Evolutionary conservation across 2,329 filamentous ascomycete species (phyloP), one percentile per base, ranked within the genome.

Genomic region (Didymella lethalis): DNA sequence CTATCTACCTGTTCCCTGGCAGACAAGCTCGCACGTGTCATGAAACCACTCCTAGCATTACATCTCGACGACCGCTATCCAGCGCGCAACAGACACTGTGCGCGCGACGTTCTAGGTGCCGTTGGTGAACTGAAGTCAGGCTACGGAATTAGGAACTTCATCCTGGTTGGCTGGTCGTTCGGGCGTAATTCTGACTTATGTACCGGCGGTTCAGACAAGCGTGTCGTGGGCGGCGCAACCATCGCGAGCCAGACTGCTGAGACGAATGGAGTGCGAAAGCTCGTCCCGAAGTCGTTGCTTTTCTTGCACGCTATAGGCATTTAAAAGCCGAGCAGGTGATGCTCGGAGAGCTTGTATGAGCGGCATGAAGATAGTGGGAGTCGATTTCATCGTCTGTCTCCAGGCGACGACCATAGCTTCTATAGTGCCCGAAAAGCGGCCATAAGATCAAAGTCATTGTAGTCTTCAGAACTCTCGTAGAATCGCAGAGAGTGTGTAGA

Each of bases 31-130:
- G 74, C 77, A 23, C 71, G 66, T 25, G 55, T 81, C 20, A 55
- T 70, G n/a, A 56, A 69, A 6, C 75, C 72, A 28, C 72, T 81
- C 54, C 78, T 77, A 1, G 71, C 69, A n/a, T 63, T 81, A 36
- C 71, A 78, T 6, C 72, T 81, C 8, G 79, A 81, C 62, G 81
- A 80, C 62, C 73, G 76, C 20, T 69, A 69, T 43, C 75, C 78
- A 1, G 78, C 76, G 0, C 59, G 67, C 12, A 77, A 68, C 32
- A 62, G 66, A 7, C 73, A 73, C 54, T 81, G 79, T 64, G 67
- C 73, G 3, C 56, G 66, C 7, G 79, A 81, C 57, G 72, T 78
- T 0, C 47, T 66, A 8, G 73, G 78, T 10, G 73, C 72, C 4
- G 76, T 81, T 72, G 62, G 73, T 29, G 77, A 75, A 49, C 67